These are phyloP conservation scores for Saprolegnia parasitica DNA, from an alignment of 352 stramenopile species.

Conservation along the genomic window DNA sequence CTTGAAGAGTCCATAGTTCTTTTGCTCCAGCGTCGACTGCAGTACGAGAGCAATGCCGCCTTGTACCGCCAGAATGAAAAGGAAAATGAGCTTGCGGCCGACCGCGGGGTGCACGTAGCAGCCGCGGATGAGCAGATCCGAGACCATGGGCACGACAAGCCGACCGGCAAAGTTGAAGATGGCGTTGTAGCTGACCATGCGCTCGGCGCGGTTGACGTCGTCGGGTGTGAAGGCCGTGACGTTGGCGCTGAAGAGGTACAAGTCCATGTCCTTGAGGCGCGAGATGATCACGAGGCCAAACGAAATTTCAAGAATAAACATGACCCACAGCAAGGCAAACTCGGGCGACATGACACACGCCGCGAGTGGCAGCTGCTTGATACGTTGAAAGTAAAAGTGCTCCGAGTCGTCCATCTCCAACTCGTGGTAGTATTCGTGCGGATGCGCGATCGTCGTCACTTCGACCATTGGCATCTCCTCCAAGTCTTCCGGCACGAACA, in stretches of 20 bases:
- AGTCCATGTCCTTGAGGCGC: conserved; percentile 48
- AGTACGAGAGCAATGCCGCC: conserved; percentile 29
- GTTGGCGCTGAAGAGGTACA: conserved; percentile 40
- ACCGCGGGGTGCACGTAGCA: conserved; percentile 44
- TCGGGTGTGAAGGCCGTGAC: conserved; percentile 27
- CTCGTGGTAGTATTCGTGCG: conserved; percentile 8
- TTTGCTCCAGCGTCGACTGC: conserved; percentile 32
- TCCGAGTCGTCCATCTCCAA: not conserved
- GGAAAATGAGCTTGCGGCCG: conserved; percentile 49
- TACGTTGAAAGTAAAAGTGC: conserved; percentile 16
- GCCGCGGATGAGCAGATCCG: conserved; percentile 40
- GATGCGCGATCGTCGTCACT: not conserved
- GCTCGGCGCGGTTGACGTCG: not conserved
- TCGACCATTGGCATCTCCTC: not conserved
- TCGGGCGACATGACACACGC: conserved; percentile 34
- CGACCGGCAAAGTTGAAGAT: conserved; percentile 55
- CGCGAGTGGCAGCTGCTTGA: conserved; percentile 38
- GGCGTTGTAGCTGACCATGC: conserved; percentile 49
- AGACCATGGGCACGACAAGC: conserved; percentile 43
- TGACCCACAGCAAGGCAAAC: conserved; percentile 57
- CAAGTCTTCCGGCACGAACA: conserved; percentile 16
- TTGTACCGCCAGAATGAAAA: conserved; percentile 52
- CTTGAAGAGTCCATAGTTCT: conserved; percentile 34
- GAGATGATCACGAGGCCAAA: conserved; percentile 59
- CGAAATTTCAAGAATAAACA: conserved; percentile 55